phyloP scores from a whole-genome alignment of 169 alveolate species.

The Cryptosporidium muris region DNA sequence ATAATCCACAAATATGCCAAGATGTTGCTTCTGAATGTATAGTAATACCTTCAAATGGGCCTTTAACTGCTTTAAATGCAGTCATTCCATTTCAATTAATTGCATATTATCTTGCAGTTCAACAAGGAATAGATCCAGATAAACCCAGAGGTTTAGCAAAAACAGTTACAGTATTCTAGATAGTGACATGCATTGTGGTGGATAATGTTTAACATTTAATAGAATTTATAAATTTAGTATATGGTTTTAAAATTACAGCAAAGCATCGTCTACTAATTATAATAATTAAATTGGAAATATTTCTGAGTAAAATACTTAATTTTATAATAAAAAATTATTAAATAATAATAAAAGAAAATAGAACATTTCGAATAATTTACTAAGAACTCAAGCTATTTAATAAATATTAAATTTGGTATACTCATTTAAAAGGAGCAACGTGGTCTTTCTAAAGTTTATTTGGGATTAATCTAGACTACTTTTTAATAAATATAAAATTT shows the following conservation, averaged over 20 bases:
- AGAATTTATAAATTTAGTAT: slow-evolving; percentile 41
- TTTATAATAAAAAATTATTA: no score
- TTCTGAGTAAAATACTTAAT: neutral
- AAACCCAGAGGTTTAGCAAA: slow-evolving; percentile 87
- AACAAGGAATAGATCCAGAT: slow-evolving; percentile 83
- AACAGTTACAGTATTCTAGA: slow-evolving; percentile 80
- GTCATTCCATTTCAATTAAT: slow-evolving; percentile 84
- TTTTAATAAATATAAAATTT: no score
- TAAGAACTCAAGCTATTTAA: no score
- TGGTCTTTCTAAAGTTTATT: no score
- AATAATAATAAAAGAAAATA: neutral
- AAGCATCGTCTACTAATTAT: no score
- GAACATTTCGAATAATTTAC: no score
- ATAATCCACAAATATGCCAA: slow-evolving; percentile 79
- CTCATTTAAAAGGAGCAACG: no score
- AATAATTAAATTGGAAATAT: no score
- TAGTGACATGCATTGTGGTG: neutral
- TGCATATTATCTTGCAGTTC: slow-evolving; percentile 82
- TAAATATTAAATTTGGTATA: no score
- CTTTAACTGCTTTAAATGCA: slow-evolving; percentile 85
- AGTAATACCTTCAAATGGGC: slow-evolving; percentile 81
- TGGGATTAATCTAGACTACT: no score
- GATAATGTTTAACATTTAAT: slow-evolving; percentile 62
- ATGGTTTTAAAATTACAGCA: neutral
- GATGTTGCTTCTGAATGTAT: slow-evolving; percentile 86